phyloP scores from a whole-genome alignment of 441 rosid genomes.

The Sinapis alba region DNA sequence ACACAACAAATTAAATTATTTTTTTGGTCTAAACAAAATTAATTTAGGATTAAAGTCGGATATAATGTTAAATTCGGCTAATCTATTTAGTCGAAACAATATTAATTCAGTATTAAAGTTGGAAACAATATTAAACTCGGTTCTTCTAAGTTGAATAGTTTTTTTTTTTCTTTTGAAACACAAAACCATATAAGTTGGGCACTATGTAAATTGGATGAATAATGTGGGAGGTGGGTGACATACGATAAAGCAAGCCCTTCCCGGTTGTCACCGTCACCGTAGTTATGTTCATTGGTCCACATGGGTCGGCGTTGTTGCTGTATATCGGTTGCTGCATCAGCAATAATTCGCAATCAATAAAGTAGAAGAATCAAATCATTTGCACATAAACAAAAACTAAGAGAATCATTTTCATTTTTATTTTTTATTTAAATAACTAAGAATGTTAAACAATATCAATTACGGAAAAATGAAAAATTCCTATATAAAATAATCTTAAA shows the following conservation, averaged over 20 bases:
- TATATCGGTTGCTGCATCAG: slow-evolving; percentile 38
- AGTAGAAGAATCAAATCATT: slow-evolving; percentile 10
- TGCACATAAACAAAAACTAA: slow-evolving; percentile 1
- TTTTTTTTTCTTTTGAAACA: too few relatives aligned
- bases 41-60: too few relatives aligned
- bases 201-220: neutral
- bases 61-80: too few relatives aligned
- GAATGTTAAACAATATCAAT: neutral
- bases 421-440: neutral
- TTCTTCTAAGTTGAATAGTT: too few relatives aligned
- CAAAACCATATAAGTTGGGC: neutral
- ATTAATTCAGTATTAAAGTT: too few relatives aligned
- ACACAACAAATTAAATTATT: too few relatives aligned
- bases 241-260: slow-evolving; percentile 69
- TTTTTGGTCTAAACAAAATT: too few relatives aligned
- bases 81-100: too few relatives aligned
- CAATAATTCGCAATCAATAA: slow-evolving; percentile 15
- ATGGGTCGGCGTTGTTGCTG: slow-evolving; percentile 58
- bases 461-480: neutral
- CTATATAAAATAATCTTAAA: neutral
- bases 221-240: slow-evolving; percentile 23
- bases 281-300: slow-evolving; percentile 68
- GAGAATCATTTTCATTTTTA: neutral
- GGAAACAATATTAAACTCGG: too few relatives aligned
- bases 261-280: slow-evolving; percentile 75